Percentiles rank a stretch among this genome's conserved stretches.
These are phyloP conservation scores for Monilinia fructicola DNA, from an alignment of 2,329 filamentous ascomycete species.

Conservation along the genomic window DNA sequence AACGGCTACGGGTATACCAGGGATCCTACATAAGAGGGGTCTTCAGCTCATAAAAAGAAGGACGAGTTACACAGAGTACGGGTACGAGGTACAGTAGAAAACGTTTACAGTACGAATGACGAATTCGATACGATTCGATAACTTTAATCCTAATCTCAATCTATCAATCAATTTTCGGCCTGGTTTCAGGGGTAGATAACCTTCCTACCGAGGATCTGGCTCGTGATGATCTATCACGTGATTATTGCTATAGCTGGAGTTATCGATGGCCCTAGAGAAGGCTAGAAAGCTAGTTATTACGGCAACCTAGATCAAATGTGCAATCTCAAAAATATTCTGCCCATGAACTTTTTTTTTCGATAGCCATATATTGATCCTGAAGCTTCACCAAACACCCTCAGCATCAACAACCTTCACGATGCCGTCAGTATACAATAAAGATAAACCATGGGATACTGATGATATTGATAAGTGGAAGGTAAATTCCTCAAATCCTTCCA, in stretches of 20 bases:
- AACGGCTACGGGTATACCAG: background rate
- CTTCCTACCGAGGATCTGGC: background rate
- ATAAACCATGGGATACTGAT: conserved; percentile 94
- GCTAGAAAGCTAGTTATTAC: conserved; percentile 11
- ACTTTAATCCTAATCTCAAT: conserved; percentile 16
- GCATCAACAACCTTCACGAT: conserved; percentile 48
- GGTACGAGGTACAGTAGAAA: background rate
- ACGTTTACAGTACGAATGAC: conserved; percentile 13
- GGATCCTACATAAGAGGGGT: conserved; percentile 12
- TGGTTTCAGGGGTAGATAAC: conserved; percentile 20
- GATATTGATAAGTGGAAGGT: conserved; percentile 97
- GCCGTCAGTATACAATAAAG: conserved; percentile 85
- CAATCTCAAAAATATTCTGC: conserved; percentile 21
- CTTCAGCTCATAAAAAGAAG: conserved; percentile 13
- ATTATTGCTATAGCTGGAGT: fast-evolving
- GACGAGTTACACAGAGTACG: conserved; percentile 7
- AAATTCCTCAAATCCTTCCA: conserved; percentile 14
- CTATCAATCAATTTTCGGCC: conserved; percentile 16
- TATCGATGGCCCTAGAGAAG: background rate
- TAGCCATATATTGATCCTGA: conserved; percentile 16
- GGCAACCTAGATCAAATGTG: conserved; percentile 13
- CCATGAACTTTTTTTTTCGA: conserved; percentile 26
- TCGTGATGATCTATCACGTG: background rate
- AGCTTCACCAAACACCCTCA: conserved; percentile 26
- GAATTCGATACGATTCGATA: conserved; percentile 22